phyloP scores from a whole-genome alignment of 2,329 filamentous ascomycete genomes.

The Emmonsiellopsis sp. region DNA sequence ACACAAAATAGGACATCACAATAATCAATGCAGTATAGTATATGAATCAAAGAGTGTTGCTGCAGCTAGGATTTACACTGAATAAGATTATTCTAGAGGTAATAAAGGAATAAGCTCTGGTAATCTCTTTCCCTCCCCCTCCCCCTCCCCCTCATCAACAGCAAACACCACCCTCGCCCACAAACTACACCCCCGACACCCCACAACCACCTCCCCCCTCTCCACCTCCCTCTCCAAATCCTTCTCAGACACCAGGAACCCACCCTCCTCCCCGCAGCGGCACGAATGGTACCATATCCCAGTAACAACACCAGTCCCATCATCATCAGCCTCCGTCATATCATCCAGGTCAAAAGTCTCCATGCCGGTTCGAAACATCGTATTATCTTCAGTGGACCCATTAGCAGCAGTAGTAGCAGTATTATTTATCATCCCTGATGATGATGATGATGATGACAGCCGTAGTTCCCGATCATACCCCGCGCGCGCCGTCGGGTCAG shows the following conservation, averaged over 20 bases:
- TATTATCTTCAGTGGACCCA: slow-evolving; percentile 10
- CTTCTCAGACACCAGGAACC: slow-evolving; percentile 45
- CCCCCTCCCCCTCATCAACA: slow-evolving; percentile 28
- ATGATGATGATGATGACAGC: slow-evolving; percentile 20
- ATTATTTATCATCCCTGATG: slow-evolving; percentile 19
- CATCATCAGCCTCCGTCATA: slow-evolving; percentile 36
- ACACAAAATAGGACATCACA: too few species aligned
- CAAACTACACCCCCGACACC: slow-evolving; percentile 54
- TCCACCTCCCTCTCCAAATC: slow-evolving; percentile 43
- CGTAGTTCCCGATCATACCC: slow-evolving; percentile 42
- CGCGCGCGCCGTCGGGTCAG: slow-evolving; percentile 30
- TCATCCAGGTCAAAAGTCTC: slow-evolving; percentile 52
- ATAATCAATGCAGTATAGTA: too few species aligned
- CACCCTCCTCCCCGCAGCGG: slow-evolving; percentile 49
- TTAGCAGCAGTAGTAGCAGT: slow-evolving; percentile 15
- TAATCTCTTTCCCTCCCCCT: too few species aligned
- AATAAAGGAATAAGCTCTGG: too few species aligned
- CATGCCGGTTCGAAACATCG: slow-evolving; percentile 40
- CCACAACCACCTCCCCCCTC: slow-evolving; percentile 48
- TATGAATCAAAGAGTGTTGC: too few species aligned
- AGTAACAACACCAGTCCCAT: slow-evolving; percentile 10
- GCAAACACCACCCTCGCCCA: slow-evolving; percentile 54
- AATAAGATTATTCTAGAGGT: too few species aligned
- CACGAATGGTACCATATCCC: slow-evolving; percentile 45
- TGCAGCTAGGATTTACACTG: too few species aligned